These are phyloP conservation scores for Colletotrichum sp. DNA, from an alignment of 2,329 filamentous ascomycete genomes.

Conservation along the genomic window DNA sequence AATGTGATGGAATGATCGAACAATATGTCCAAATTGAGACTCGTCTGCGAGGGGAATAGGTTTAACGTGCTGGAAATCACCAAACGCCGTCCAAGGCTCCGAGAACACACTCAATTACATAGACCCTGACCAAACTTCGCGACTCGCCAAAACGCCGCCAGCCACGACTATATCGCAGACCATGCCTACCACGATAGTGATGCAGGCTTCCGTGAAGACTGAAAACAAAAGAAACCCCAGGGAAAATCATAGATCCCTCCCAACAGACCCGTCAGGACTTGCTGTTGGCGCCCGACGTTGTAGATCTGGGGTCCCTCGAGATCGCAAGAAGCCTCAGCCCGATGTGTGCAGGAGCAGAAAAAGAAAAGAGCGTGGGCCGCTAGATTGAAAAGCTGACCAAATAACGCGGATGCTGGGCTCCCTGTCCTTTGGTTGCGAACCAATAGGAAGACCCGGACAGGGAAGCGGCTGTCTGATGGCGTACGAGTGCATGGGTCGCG, in stretches of 20 bases:
- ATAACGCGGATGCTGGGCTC: neutral
- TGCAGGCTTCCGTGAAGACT: neutral
- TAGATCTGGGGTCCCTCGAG: conserved; percentile 3
- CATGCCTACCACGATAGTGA: neutral
- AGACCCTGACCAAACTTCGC: neutral
- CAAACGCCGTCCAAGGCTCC: neutral
- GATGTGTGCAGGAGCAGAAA: neutral
- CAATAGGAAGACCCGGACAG: conserved; percentile 4
- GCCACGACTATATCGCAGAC: neutral
- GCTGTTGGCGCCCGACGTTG: conserved; percentile 1
- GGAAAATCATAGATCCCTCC: neutral
- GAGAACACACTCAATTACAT: neutral
- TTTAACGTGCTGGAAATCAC: neutral
- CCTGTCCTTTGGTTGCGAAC: neutral
- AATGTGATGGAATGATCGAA: neutral
- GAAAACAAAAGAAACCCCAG: neutral
- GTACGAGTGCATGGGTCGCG: neutral
- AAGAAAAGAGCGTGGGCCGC: conserved; percentile 11
- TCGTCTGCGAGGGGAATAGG: neutral
- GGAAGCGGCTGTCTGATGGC: neutral
- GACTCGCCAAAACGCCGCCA: conserved; percentile 3
- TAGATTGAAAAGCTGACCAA: conserved; percentile 3
- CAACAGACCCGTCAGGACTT: neutral
- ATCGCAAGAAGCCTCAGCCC: conserved; percentile 3
- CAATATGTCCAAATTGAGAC: neutral